Conservation (phyloP, 306 rosid species). For the Cucurbita maxima region DNA sequence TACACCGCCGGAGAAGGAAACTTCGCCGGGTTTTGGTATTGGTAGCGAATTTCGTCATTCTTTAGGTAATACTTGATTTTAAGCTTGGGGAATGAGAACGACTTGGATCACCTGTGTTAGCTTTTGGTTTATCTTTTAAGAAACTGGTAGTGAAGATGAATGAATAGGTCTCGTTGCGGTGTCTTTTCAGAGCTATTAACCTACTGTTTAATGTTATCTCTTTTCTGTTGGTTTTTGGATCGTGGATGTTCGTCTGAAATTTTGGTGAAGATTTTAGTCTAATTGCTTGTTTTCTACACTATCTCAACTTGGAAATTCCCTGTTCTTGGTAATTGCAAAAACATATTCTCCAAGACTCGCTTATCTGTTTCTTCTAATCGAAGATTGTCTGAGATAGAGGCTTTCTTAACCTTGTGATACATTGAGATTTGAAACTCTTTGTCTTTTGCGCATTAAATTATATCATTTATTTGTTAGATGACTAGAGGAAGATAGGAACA, state of each 20-base stretch:
- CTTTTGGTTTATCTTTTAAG: not conserved
- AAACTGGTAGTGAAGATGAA: not conserved
- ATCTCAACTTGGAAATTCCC: not conserved
- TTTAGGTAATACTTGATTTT: constrained; percentile 23
- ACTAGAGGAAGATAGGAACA: not conserved
- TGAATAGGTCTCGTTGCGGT: not conserved
- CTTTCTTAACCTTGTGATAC: not conserved
- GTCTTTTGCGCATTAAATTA: not conserved
- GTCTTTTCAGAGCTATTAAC: not conserved
- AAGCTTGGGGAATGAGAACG: not conserved
- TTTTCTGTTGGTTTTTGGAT: not conserved
- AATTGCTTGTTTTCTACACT: not conserved
- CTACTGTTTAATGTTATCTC: not conserved
- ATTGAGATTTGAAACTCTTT: not conserved
- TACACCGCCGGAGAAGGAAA: constrained; percentile 47
- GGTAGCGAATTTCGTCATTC: constrained; percentile 32
- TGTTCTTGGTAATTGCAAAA: not conserved
- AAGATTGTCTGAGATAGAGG: not conserved
- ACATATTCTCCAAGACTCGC: not conserved
- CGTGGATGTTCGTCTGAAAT: not conserved
- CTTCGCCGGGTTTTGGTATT: constrained; percentile 24
- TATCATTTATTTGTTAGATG: not conserved
- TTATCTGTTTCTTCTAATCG: not conserved
- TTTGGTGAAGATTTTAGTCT: not conserved
- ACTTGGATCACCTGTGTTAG: not conserved